Evolutionary conservation across 2,329 filamentous ascomycete genomes (phyloP), one percentile per base, ranked within the genome.

Genomic region (Colletotrichum euphorbiae): DNA sequence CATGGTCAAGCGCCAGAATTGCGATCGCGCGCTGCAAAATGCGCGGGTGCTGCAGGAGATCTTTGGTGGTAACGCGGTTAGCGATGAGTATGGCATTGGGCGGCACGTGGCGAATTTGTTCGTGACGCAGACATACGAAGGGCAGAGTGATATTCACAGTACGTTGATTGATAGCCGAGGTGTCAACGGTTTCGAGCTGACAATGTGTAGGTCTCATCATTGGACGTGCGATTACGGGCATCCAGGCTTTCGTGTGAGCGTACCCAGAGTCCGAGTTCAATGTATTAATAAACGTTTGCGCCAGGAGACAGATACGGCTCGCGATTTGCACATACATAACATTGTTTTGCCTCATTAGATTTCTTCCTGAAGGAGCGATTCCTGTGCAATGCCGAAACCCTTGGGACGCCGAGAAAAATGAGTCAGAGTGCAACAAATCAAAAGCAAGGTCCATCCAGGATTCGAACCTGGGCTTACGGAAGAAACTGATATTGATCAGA

Each of bases 1-100:
- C 78, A 88, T 99, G 93, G 90, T 98, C 77, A 99, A 99, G 87
- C 87, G 96, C 73, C 94, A 98, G 82, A 99, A 99, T 80, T 99
- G 96, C 80, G 96, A 99, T 80, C 85, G 91, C 59, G 96, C 96
- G 15, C 83, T 99, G 74, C 83, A 87, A 33, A 94, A 95, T 72
- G 90, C 94, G 19, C 87, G 96, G 72, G 83, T 86, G 76, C 83
- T 99, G 69, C 96, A 99, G 80, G 96, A 99, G 82, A 88, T 99
- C 21, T 98, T 99, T 81, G 96, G 96, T 66, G 96, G 96, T 33
- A 99, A 99, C 77, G 96, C 96, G n/a, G 93, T 96, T 56, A 97
- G 94, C 76, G 96, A 99, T 75, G 96, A 99, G 82, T 99, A 98
- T 76, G 90, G 90, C 70, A 98, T 99, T 75, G 96, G 93, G 15